Conservation (phyloP, 306 rosid genomes). For the Corylus avellana region DNA sequence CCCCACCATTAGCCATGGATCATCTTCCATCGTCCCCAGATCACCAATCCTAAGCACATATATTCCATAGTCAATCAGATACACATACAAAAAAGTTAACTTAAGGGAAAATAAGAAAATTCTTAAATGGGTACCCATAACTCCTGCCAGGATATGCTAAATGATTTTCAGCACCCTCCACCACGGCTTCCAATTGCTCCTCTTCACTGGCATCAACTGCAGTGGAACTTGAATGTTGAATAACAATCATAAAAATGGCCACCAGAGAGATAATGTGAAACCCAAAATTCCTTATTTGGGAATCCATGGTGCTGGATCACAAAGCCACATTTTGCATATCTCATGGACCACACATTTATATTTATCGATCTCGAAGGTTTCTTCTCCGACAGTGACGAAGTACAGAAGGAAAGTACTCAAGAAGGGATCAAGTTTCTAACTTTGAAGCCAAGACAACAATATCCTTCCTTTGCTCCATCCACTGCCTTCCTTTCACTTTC, state of each 20-base stretch:
- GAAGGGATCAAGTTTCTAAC: constrained; percentile 48
- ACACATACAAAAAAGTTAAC: background rate
- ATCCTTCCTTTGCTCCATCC: constrained; percentile 18
- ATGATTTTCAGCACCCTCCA: constrained; percentile 38
- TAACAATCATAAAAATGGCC: constrained; percentile 34
- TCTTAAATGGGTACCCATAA: constrained; percentile 34
- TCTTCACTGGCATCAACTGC: constrained; percentile 37
- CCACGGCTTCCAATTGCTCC: constrained; percentile 38
- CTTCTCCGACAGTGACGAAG: constrained; percentile 9
- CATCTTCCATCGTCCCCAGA: constrained; percentile 33
- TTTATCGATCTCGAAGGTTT: constrained; percentile 19
- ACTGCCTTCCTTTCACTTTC: background rate
- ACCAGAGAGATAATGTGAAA: constrained; percentile 30
- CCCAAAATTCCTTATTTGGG: constrained; percentile 25
- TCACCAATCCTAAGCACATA: constrained; percentile 41
- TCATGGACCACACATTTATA: constrained; percentile 41
- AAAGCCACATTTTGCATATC: constrained; percentile 23
- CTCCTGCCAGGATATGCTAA: constrained; percentile 29
- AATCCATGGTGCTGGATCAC: constrained; percentile 47
- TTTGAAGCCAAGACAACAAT: constrained; percentile 76
- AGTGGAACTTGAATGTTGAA: constrained; percentile 30
- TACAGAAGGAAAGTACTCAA: constrained; percentile 43
- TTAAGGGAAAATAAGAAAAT: background rate
- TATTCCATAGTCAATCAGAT: background rate
- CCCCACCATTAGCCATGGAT: constrained; percentile 74